A percentile compares a stretch with the other conserved stretches of the same genome.
phyloP scores from a whole-genome alignment of 2,329 filamentous ascomycete genomes.

The Fusarium ambrosium region DNA sequence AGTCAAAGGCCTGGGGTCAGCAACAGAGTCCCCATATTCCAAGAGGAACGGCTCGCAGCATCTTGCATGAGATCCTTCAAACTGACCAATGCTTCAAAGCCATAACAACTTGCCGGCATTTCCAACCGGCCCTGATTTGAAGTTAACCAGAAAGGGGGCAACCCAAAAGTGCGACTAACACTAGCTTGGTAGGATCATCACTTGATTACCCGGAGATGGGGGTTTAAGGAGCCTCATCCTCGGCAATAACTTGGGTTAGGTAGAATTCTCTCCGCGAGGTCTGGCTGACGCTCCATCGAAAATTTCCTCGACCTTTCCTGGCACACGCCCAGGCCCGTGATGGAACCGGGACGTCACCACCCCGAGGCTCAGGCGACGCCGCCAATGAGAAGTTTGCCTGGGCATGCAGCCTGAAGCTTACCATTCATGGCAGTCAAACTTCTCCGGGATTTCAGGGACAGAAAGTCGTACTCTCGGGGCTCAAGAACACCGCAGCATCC shows the following conservation, averaged over 20 bases:
- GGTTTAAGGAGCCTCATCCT: constrained; percentile 36
- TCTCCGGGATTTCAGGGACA: constrained; percentile 35
- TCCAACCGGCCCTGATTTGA: constrained; percentile 20
- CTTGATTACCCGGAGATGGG: constrained; percentile 16
- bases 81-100: background rate
- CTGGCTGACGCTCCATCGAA: constrained; percentile 27
- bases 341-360: constrained; percentile 33
- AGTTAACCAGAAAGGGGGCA: constrained; percentile 19
- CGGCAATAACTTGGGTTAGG: constrained; percentile 29
- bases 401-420: constrained; percentile 31
- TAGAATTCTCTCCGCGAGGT: constrained; percentile 24
- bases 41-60: constrained; percentile 5
- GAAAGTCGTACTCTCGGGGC: constrained; percentile 19
- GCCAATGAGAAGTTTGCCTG: constrained; percentile 32
- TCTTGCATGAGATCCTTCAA: constrained; percentile 12
- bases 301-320: constrained; percentile 7
- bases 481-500: constrained; percentile 33
- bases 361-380: constrained; percentile 16
- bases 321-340: constrained; percentile 32
- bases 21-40: background rate
- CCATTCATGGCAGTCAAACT: constrained; percentile 38
- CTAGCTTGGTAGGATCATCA: constrained; percentile 19
- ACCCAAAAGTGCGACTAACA: constrained; percentile 7
- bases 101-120: constrained; percentile 5
- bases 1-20: background rate